Conservation (phyloP, 2,329 filamentous ascomycete genomes). For the Fusarium keratoplasticum region DNA sequence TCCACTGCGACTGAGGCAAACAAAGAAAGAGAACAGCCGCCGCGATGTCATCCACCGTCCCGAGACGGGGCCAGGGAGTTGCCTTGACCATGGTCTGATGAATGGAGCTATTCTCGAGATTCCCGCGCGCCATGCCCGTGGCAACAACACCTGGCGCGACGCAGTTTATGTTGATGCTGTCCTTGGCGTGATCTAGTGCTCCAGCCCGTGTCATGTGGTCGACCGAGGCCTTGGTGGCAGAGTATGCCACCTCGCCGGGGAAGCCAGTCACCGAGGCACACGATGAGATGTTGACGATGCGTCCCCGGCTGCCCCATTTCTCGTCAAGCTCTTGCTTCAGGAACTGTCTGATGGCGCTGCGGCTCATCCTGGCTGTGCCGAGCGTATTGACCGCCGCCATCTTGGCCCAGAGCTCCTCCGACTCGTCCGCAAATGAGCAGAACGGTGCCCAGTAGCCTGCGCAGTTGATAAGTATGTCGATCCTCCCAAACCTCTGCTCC, state of each 20-base stretch:
- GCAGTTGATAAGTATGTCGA: neutral
- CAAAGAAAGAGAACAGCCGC: neutral
- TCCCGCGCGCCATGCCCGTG: neutral
- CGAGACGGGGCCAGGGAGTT: neutral
- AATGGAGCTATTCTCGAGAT: neutral
- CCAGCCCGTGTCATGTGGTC: neutral
- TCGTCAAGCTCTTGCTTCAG: neutral
- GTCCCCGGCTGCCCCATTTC: neutral
- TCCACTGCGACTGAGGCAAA: neutral
- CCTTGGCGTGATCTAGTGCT: neutral
- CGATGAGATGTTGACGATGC: neutral
- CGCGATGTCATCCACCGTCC: neutral
- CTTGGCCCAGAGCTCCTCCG: neutral
- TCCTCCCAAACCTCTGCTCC: neutral
- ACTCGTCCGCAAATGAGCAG: neutral
- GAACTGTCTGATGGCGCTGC: neutral
- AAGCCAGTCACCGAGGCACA: neutral
- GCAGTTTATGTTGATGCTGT: neutral
- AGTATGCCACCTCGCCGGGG: neutral
- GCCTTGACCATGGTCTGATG: neutral
- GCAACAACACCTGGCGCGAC: neutral
- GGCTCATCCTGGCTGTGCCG: neutral
- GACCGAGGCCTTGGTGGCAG: neutral
- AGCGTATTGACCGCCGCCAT: neutral
- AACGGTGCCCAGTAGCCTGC: neutral